Evolutionary conservation across 192 early-diverging fungal genomes (phyloP), one percentile per base, ranked within the genome.

Genomic region (Linnemannia zychae): DNA sequence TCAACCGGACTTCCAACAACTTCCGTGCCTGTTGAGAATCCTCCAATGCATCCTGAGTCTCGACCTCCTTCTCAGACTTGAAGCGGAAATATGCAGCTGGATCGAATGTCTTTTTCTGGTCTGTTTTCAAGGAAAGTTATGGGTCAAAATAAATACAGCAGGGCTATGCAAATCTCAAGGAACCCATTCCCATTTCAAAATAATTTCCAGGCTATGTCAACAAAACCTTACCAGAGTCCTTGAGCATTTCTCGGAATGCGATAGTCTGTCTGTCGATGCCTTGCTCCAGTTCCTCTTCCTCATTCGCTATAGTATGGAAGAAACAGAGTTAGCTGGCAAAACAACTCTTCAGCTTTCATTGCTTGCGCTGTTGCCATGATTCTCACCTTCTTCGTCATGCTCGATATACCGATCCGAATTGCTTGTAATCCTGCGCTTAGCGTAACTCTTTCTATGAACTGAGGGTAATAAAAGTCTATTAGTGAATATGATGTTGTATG

Each of bases 11-110:
- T 31, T 85, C 83, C 31, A 85, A 38, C 24, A 85, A 20, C 44
- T 85, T 85, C 28, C 83, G 73, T 12, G 78, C 63, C 71, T 79
- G 78, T 20, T 85, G 83, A 3, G 77, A 76, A n/a, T 85, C 77
- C n/a, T 79, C 83, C 40, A 75, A 49, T 49, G 73, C 57, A 47
- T 85, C 77, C 50, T 79, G 77, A 6, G 57, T 34, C 34, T 85
- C 83, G 7, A 85, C 78, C 24, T 79, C 83, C 70, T 85, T 79
- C 22, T 85, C 83, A 34, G 83, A 85, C 34, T 85, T 85, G 78
- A 85, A 85, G 31, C 78, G 77, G 49, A 85, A 79, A 70, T 85
- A 85, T 24, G 83, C 83, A 20, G 83, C 78, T 20, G 83, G 83
- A 49, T 85, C 83, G 50, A 85, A 85, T 48, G 83, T 79, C 48